phyloP scores from a whole-genome alignment of 805 yeast species.

The Ogataea methylovora region DNA sequence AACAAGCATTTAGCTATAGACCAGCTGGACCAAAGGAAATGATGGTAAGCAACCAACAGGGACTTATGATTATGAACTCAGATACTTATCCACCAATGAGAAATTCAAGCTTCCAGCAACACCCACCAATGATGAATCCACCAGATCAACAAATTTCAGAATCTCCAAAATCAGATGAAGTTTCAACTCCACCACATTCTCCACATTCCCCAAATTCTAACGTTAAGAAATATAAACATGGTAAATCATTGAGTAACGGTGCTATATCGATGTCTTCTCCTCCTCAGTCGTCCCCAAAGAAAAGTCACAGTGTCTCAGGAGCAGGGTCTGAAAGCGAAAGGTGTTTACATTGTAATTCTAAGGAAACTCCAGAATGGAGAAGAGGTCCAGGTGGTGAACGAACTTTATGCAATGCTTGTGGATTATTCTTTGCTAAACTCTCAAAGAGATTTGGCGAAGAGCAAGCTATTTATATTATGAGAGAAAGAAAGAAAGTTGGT shows the following conservation, averaged over 20 bases:
- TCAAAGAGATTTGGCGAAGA: slow-evolving; percentile 50
- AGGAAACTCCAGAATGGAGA: slow-evolving; percentile 77
- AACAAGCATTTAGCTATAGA: neutral
- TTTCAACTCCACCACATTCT: neutral
- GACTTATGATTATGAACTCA: too few species aligned
- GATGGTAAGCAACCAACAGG: too few species aligned
- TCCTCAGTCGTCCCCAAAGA: neutral
- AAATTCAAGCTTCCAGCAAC: neutral
- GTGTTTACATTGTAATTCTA: slow-evolving; percentile 34
- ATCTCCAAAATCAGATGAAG: neutral
- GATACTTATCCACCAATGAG: neutral
- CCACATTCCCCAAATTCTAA: neutral
- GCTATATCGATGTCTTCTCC: neutral
- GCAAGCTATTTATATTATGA: slow-evolving; percentile 39
- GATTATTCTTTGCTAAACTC: slow-evolving; percentile 63
- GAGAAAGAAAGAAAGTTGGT: slow-evolving; percentile 18
- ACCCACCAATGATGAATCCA: neutral
- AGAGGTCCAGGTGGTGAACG: slow-evolving; percentile 73
- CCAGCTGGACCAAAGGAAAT: too few species aligned
- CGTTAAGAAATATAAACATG: neutral
- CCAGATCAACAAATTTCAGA: neutral
- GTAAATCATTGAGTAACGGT: neutral
- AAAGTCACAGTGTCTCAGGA: neutral
- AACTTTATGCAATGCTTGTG: slow-evolving; percentile 80
- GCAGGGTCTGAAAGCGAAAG: neutral